Base-by-base conservation (phyloP, 2,329 filamentous ascomycete genomes). In the Ophiostoma sp. region DNA sequence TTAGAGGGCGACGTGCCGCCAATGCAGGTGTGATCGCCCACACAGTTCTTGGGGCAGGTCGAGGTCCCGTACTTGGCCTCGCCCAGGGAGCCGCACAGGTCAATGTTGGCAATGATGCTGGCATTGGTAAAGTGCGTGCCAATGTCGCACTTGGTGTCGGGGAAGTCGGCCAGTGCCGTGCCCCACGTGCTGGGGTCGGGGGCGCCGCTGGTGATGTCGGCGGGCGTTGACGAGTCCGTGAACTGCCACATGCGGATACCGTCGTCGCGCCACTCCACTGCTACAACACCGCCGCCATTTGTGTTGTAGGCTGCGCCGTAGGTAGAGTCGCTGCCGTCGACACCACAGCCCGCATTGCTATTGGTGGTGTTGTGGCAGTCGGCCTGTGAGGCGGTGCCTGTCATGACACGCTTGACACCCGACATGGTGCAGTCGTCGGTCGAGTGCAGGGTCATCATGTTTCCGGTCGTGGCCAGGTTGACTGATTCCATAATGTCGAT, bases 211-310 rank as follows among this genome's bases (percentile, higher is more conserved):
- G 78, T 75, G 70, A 90, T 82, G 72, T 88, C 85, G 14, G 72
- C 65, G 1, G 86, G 86, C 14, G 87, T 78, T 1, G 74, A 74
- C 63, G 73, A 73, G 38, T 84, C 78, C 0, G 75, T 76, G 72
- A 87, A 89, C 78, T 85, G 83, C 87, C 87, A 89, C 72, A 85
- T 79, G 40, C 87, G 82, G 72, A 89, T 88, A 1, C 87, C 87
- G 27, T 80, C 85, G 16, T 79, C 73, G 27, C 87, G 82, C 77
- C 85, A 84, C 76, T 89, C 87, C 71, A 89, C 77, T 8, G 86
- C 86, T 74, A 88, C 84, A 67, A 87, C 73, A 47, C 85, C 86
- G 55, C 87, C 87, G 9, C 83, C 82, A 12, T 76, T 78, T n/a
- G 62, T 18, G 74, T 89, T 89, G 75, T 84, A 84, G 2, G 72